Conservation (phyloP, 768 basidiomycete species). For the Boletus rubroflammeus region DNA sequence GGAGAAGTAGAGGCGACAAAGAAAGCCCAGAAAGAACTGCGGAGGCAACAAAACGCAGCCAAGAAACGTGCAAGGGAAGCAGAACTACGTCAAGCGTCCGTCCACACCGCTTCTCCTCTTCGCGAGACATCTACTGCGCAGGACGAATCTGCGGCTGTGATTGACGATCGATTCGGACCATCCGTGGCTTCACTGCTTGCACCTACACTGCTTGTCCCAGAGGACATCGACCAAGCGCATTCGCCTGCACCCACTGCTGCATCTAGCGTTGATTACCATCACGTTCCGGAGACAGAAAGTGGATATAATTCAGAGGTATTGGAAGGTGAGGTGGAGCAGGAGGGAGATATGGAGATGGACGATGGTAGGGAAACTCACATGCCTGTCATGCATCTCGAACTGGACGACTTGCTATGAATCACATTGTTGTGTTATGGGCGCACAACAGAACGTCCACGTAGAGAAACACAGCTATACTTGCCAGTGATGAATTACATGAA, state of each 20-base stretch:
- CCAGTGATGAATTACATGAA: neutral
- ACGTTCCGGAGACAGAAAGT: conserved; percentile 43
- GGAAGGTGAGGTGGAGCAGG: conserved; percentile 29
- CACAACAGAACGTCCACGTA: neutral
- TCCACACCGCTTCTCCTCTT: conserved; percentile 23
- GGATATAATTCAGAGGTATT: conserved; percentile 53
- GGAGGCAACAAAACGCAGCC: conserved; percentile 50
- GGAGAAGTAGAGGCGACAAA: conserved; percentile 37
- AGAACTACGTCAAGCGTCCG: conserved; percentile 22
- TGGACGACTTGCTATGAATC: conserved; percentile 22
- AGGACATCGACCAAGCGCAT: conserved; percentile 34
- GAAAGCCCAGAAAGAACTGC: conserved; percentile 45
- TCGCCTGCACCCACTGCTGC: conserved; percentile 51
- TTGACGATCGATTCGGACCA: conserved; percentile 29
- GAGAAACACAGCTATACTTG: neutral
- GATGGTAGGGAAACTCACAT: conserved; percentile 20
- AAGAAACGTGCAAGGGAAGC: conserved; percentile 46
- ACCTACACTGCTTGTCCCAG: conserved; percentile 21
- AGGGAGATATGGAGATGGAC: conserved; percentile 23
- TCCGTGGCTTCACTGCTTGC: conserved; percentile 26
- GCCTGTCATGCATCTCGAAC: conserved; percentile 29
- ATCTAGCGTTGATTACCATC: conserved; percentile 44
- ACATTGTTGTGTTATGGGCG: neutral
- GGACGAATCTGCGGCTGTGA: conserved; percentile 22
- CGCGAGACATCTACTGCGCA: conserved; percentile 31